Evolutionary conservation across 805 yeast species (phyloP), one percentile per base, ranked within the genome.

Genomic region (Vanderwaltozyma polyspora): DNA sequence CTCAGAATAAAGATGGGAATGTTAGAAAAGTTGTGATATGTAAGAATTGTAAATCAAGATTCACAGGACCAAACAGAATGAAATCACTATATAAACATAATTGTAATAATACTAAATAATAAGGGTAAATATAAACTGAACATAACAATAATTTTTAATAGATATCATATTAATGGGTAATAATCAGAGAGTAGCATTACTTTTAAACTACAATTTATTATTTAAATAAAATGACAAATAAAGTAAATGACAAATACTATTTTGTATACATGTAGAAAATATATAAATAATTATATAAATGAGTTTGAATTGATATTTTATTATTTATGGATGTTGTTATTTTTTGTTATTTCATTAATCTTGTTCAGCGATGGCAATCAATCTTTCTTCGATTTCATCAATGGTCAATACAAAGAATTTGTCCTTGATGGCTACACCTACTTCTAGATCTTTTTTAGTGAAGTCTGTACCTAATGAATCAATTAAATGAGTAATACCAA

Each of bases 311-410:
- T 21, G 23, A 17, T 16, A 15, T 27, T 4, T 8, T 21, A 8
- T 21, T 21, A 21, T 21, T 21, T 21, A 8, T 21, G 23, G 7
- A 8, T 21, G 10, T 21, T 21, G 23, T 6, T 10, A 13, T 8
- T 14, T 16, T 13, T 27, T 16, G 12, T 7, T 6, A n/a, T 16
- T 15, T 27, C 6, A 6, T 49, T 67, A 87, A 65, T 91, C 98
- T 65, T 84, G 89, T 65, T 91, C 98, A 33, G 98, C 97, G 57
- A 91, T 86, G 17, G 95, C 74, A 22, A 86, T 82, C 55, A 91
- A 69, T 54, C 97, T 72, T 64, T 85, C 95, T 59, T 91, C 98
- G 45, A 91, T 87, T 61, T 91, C 93, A 25, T 86, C 95, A 8
- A 81, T 71, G 5, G 77, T 66, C 50, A 91, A 72, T 19, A 74